phyloP scores from a whole-genome alignment of 768 basidiomycete genomes.

The Leccinum longicurvipes region DNA sequence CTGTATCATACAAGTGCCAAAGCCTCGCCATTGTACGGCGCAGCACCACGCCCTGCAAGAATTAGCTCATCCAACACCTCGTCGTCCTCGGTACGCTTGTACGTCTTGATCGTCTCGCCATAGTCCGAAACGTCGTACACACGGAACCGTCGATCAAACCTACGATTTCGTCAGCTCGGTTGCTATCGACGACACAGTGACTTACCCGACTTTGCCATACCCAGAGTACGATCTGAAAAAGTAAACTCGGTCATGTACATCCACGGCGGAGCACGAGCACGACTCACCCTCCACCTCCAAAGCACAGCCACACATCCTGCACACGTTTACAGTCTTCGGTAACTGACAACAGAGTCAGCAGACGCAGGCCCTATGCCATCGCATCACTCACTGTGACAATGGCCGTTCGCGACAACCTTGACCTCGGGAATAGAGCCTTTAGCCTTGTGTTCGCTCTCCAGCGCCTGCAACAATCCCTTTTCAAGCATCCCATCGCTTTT shows the following conservation, averaged over 20 bases:
- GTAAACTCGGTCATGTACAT: not conserved
- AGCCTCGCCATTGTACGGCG: constrained; percentile 28
- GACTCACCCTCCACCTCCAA: constrained; percentile 78
- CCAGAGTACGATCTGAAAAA: constrained; percentile 69
- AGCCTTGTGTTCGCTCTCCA: constrained; percentile 64
- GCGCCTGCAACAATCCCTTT: constrained; percentile 69
- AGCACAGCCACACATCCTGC: constrained; percentile 88
- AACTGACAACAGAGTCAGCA: constrained; percentile 41
- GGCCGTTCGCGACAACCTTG: constrained; percentile 88
- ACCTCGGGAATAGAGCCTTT: constrained; percentile 58
- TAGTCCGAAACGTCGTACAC: constrained; percentile 84
- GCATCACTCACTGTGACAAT: constrained; percentile 67
- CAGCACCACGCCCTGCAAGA: constrained; percentile 50
- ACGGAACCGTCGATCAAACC: constrained; percentile 89
- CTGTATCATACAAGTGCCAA: not conserved
- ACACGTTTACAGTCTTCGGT: constrained; percentile 88
- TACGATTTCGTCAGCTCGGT: constrained; percentile 22
- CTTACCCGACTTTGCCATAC: constrained; percentile 73
- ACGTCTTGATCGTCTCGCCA: constrained; percentile 89
- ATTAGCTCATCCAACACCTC: constrained; percentile 63
- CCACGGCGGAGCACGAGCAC: not conserved
- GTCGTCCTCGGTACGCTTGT: constrained; percentile 76
- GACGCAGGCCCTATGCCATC: not conserved
- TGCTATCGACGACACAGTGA: not conserved
- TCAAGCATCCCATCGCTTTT: constrained; percentile 81